phyloP scores from a whole-genome alignment of 1,139 yeast species.

The Debaryomyces sp. region DNA sequence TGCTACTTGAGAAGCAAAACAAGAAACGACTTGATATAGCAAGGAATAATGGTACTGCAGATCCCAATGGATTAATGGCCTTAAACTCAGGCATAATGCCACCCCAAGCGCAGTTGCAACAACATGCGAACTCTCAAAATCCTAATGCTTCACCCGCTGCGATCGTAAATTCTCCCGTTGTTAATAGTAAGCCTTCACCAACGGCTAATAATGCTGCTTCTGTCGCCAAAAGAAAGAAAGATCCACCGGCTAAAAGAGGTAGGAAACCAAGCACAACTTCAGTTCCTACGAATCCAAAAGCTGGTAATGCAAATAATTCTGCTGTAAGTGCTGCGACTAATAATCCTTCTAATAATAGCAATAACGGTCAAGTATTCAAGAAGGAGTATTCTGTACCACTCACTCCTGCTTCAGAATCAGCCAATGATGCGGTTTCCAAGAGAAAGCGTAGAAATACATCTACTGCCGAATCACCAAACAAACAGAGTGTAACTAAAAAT shows the following conservation, averaged over 20 bases:
- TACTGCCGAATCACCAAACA: conserved; percentile 39
- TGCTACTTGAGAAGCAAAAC: conserved; percentile 72
- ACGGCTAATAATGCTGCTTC: conserved; percentile 13
- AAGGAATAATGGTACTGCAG: conserved; percentile 34
- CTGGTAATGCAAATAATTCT: not conserved
- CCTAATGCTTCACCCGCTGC: conserved; percentile 32
- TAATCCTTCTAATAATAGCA: conserved; percentile 13
- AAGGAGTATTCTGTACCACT: conserved; percentile 46
- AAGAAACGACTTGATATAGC: conserved; percentile 62
- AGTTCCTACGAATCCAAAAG: conserved; percentile 11
- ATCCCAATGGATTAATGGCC: conserved; percentile 17
- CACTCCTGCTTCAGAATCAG: conserved; percentile 47
- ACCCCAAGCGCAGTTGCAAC: conserved; percentile 16
- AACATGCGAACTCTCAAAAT: conserved; percentile 11
- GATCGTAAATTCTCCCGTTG: conserved; percentile 33
- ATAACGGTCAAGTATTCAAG: conserved; percentile 19
- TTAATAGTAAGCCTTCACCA: conserved; percentile 43
- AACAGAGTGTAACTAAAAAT: conserved; percentile 21
- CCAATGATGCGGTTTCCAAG: conserved; percentile 25
- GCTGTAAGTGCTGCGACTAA: conserved; percentile 14
- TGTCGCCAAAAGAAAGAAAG: conserved; percentile 28
- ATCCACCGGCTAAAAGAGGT: conserved; percentile 33
- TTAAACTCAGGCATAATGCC: conserved; percentile 29
- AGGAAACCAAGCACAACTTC: conserved; percentile 35
- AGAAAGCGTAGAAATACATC: conserved; percentile 28